Percentiles rank a stretch among this genome's conserved stretches.
Conservation (phyloP, 2,329 filamentous ascomycete species). For the Ceratocystis ficicola region DNA sequence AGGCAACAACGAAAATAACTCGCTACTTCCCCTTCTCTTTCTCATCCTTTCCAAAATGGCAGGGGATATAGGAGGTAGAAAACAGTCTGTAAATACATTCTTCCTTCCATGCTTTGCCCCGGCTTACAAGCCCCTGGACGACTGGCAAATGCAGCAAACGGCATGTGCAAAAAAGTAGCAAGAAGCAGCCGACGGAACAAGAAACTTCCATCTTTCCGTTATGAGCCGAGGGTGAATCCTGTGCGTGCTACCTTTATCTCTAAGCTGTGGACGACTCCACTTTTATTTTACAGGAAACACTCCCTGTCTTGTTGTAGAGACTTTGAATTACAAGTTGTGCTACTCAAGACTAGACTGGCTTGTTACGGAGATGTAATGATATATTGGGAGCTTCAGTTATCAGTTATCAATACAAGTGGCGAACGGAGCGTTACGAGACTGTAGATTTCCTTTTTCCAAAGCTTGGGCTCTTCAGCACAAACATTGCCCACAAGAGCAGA, state of each 20-base stretch:
- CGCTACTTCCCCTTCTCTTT: not conserved
- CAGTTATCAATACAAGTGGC: not conserved
- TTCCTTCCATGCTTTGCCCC: not conserved
- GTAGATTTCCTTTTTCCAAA: no score
- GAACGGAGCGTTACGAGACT: not conserved
- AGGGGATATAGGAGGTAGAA: not conserved
- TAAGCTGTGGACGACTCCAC: not conserved
- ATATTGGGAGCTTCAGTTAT: not conserved
- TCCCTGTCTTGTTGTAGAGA: not conserved
- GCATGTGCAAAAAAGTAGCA: not conserved
- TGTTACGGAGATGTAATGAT: not conserved
- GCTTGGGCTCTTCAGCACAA: no score
- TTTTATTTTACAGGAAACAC: not conserved
- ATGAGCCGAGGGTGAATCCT: constrained; percentile 7
- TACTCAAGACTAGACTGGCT: not conserved
- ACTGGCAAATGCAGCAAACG: not conserved
- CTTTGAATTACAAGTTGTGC: not conserved
- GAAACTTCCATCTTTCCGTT: constrained; percentile 13
- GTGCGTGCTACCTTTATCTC: not conserved
- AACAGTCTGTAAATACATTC: constrained; percentile 2
- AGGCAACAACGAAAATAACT: not conserved
- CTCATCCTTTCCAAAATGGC: not conserved
- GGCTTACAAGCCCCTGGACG: not conserved
- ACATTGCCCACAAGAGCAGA: no score
- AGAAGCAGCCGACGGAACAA: constrained; percentile 9